Percentiles rank a stretch among this genome's conserved stretches.
phyloP scores from a whole-genome alignment of 129 eudicot genomes.

The Chrysanthemum seticuspe region DNA sequence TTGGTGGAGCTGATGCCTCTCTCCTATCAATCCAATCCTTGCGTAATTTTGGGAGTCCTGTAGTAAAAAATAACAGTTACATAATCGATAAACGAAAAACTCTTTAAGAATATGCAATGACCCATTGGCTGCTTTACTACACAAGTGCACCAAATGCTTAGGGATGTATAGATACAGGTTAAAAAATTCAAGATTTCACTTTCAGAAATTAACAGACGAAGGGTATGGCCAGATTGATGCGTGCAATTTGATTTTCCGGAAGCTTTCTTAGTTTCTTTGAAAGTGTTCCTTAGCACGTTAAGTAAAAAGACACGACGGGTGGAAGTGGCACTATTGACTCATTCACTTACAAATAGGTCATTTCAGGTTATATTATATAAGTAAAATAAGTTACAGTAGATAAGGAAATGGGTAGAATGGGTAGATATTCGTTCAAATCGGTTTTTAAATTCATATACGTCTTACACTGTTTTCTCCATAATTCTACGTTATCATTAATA shows the following conservation, averaged over 20 bases:
- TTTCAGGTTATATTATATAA: not conserved
- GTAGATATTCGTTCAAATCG: too few species aligned
- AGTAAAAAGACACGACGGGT: too few species aligned
- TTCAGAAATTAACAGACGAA: not conserved
- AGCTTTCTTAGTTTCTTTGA: not conserved
- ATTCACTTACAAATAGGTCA: not conserved
- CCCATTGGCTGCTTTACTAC: not conserved
- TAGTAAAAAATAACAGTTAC: not conserved
- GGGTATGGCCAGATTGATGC: not conserved
- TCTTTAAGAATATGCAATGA: not conserved
- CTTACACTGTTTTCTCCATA: too few species aligned
- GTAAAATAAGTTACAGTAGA: too few species aligned
- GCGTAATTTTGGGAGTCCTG: conserved; percentile 90
- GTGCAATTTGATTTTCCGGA: not conserved
- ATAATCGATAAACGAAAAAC: not conserved
- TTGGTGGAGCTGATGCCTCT: conserved; percentile 67
- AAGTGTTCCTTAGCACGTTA: not conserved
- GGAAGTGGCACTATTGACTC: too few species aligned
- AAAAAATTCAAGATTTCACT: not conserved
- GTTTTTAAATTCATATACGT: too few species aligned
- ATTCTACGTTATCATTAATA: too few species aligned
- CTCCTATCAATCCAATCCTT: conserved; percentile 81
- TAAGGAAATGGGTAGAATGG: too few species aligned
- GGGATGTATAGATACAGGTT: not conserved
- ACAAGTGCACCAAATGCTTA: not conserved